Conservation (phyloP, 495 filamentous ascomycete species). For the Hypoxylon fuscum region DNA sequence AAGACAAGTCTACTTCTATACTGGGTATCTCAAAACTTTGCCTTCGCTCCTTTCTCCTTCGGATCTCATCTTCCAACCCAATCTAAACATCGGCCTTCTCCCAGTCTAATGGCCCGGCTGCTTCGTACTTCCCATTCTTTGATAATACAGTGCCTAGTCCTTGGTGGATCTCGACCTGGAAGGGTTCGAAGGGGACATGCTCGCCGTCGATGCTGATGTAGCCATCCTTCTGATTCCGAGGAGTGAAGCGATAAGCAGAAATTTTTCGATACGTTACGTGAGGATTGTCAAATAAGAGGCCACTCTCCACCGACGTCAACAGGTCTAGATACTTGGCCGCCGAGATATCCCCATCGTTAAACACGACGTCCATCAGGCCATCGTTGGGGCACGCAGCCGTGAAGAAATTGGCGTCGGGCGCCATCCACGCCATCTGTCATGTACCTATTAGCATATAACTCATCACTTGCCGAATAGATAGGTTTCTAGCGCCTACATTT, state of each 20-base stretch:
- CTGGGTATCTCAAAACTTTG: constrained; percentile 29
- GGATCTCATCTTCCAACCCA: background rate
- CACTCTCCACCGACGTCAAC: constrained; percentile 73
- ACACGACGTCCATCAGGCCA: constrained; percentile 85
- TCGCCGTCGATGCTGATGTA: constrained; percentile 97
- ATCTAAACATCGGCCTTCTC: constrained; percentile 42
- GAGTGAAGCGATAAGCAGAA: constrained; percentile 81
- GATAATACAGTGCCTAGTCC: constrained; percentile 86
- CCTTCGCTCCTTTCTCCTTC: background rate
- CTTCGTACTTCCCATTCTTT: constrained; percentile 77
- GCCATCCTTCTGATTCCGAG: constrained; percentile 72
- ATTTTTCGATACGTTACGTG: constrained; percentile 85
- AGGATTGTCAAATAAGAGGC: constrained; percentile 78
- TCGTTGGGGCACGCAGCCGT: constrained; percentile 83
- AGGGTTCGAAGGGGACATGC: constrained; percentile 80
- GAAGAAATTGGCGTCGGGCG: constrained; percentile 88
- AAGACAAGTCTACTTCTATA: constrained; percentile 6
- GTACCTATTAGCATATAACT: constrained; percentile 3
- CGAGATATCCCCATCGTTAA: constrained; percentile 77
- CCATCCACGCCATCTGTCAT: constrained; percentile 84
- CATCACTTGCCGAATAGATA: background rate
- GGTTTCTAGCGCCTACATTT: constrained; percentile 63
- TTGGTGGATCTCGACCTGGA: constrained; percentile 88
- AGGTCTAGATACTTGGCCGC: constrained; percentile 69
- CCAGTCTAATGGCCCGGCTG: constrained; percentile 65